Percentiles rank a stretch among this genome's conserved stretches.
phyloP scores from a whole-genome alignment of 1,284 basidiomycete genomes.

The Sanghuangporus weigelae region DNA sequence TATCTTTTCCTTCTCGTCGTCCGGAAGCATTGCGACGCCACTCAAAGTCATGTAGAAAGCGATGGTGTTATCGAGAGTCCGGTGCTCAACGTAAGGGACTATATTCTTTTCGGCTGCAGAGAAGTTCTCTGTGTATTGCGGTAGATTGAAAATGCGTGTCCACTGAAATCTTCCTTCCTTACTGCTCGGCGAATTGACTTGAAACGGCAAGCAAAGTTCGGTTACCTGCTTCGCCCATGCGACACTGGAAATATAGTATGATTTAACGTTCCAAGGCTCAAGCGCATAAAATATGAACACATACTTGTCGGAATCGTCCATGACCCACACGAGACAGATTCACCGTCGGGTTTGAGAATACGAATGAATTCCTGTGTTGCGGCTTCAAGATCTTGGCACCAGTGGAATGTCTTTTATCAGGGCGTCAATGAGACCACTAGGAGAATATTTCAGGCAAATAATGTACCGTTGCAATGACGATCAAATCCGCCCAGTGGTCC shows the following conservation, averaged over 20 bases:
- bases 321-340: constrained; percentile 68
- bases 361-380: constrained; percentile 64
- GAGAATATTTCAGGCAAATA: background rate
- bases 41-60: constrained; percentile 68
- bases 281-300: constrained; percentile 56
- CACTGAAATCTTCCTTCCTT: constrained; percentile 55
- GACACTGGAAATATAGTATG: background rate
- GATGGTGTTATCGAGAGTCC: constrained; percentile 44
- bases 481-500: constrained; percentile 65
- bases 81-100: constrained; percentile 41
- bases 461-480: constrained; percentile 67
- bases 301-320: constrained; percentile 47
- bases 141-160: constrained; percentile 55
- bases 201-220: background rate
- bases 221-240: background rate
- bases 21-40: constrained; percentile 56
- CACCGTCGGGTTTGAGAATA: constrained; percentile 62
- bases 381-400: constrained; percentile 68
- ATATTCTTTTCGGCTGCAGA: constrained; percentile 46
- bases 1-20: constrained; percentile 48
- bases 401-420: constrained; percentile 63
- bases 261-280: constrained; percentile 31
- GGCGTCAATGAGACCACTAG: background rate
- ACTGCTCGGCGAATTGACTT: background rate
- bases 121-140: constrained; percentile 48